phyloP scores from a whole-genome alignment of 1,139 yeast genomes.

The Saccharomycopsis phalli region DNA sequence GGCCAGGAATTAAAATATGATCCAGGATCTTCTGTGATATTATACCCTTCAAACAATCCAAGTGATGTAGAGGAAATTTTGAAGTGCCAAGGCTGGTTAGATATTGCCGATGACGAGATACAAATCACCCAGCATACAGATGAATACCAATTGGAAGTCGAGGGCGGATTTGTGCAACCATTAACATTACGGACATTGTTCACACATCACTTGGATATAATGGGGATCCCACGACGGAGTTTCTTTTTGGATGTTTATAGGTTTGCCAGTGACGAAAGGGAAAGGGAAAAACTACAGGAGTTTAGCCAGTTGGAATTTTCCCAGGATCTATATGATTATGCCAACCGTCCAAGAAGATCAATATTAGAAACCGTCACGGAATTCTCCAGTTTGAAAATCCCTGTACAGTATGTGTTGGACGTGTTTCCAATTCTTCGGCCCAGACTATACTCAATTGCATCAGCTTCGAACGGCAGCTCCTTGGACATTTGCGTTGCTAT shows the following conservation, averaged over 20 bases:
- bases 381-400: conserved; percentile 64
- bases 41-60: conserved; percentile 67
- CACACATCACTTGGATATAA: conserved; percentile 72
- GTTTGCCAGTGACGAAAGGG: conserved; percentile 63
- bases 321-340: conserved; percentile 80
- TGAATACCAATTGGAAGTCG: conserved; percentile 27
- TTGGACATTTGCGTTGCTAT: conserved; percentile 70
- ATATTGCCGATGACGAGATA: conserved; percentile 53
- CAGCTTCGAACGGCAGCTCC: conserved; percentile 31
- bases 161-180: conserved; percentile 55
- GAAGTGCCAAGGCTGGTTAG: conserved; percentile 65
- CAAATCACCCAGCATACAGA: conserved; percentile 24
- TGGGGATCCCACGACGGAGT: conserved; percentile 74
- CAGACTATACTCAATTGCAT: conserved; percentile 76
- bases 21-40: conserved; percentile 76
- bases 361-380: conserved; percentile 76
- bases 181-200: conserved; percentile 65
- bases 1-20: conserved; percentile 30
- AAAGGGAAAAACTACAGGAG: conserved; percentile 65
- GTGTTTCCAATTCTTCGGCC: conserved; percentile 73
- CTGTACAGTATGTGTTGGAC: conserved; percentile 66
- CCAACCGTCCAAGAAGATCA: conserved; percentile 84
- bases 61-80: conserved; percentile 57
- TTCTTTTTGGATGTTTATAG: conserved; percentile 66
- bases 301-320: conserved; percentile 63